These are phyloP conservation scores for Lyophyllum decastes DNA, from an alignment of 768 basidiomycete species.

Conservation along the genomic window DNA sequence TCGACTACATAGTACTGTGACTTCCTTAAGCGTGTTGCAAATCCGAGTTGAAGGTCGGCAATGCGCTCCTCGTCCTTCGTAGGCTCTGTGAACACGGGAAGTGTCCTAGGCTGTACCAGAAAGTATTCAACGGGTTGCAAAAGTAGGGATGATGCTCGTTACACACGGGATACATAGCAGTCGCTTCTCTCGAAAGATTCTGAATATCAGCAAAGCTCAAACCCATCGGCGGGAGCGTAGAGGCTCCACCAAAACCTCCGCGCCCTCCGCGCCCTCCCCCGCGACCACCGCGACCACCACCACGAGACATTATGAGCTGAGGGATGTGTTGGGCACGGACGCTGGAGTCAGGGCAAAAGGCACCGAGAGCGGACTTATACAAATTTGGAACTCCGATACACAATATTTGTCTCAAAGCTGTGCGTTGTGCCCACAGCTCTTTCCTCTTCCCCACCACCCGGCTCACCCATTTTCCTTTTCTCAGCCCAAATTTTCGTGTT, in stretches of 20 bases:
- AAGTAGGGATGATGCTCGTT: conserved; percentile 21
- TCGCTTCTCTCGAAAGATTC: conserved; percentile 72
- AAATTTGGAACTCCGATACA: conserved; percentile 42
- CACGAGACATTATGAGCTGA: conserved; percentile 37
- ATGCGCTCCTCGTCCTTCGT: conserved; percentile 66
- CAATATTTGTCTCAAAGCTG: conserved; percentile 23
- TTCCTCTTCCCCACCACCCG: conserved; percentile 16
- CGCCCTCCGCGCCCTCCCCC: conserved; percentile 52
- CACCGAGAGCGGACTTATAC: conserved; percentile 26
- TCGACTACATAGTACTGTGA: conserved; percentile 81
- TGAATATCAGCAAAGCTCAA: conserved; percentile 81
- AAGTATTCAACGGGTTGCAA: conserved; percentile 22
- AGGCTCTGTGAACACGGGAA: conserved; percentile 71
- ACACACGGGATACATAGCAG: conserved; percentile 81
- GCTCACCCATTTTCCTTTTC: conserved; percentile 32
- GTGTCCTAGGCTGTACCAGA: conserved; percentile 55
- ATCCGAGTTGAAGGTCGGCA: conserved; percentile 66
- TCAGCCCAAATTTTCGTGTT: conserved; percentile 18
- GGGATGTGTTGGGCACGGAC: conserved; percentile 4
- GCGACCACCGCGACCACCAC: conserved; percentile 39
- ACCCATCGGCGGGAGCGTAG: conserved; percentile 70
- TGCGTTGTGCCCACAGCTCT: conserved; percentile 13
- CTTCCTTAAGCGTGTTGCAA: conserved; percentile 61
- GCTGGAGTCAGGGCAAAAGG: conserved; percentile 14
- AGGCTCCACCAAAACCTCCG: conserved; percentile 58